Base-by-base conservation (phyloP, 2,329 filamentous ascomycete species). In the Botrytis medusae region DNA sequence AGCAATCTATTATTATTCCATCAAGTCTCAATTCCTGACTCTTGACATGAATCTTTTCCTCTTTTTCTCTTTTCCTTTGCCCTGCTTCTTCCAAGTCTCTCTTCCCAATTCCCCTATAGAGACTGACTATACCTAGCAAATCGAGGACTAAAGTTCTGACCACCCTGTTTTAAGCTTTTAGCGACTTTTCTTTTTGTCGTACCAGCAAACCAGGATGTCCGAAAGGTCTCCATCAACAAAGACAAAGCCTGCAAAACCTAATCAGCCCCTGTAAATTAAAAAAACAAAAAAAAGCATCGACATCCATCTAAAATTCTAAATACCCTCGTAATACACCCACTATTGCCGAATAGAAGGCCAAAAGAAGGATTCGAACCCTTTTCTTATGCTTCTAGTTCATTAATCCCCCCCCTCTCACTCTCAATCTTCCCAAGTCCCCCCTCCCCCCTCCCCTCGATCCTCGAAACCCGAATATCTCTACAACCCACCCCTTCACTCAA, bases 331-430 rank as follows among this genome's bases (percentile, higher is more conserved):
- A 40, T 25, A 62, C 60, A 32, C 59, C 61, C 61, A 71, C 46
- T 72, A 40, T 72, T 72, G 63, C 71, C 71, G 63, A 72, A 69
- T 69, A 29, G 71, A 72, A 72, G 63, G 40, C 51, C 48, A 72
- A 72, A 69, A 69, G 64, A 72, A 68, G 64, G 64, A 61, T 69
- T 62, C 44, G 60, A 71, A 64, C 25, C 67, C 54, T 59, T 60
- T 69, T 46, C 42, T 37, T 34, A 8, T 61, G n/a, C 40, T 61
- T 61, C 54, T 70, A 70, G 48, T 57, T 32, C 32, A 67, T 20
- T 40, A 51, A 51, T 20, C 14, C 63, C 25, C 16, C 61, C 61
- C 16, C 32, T 32, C 29, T 44, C 63, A 22, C 22, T 16, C 46
- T 25, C 63, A 54, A 16, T 54, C 48, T 54, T 54, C 48, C 48